Evolutionary conservation across 148 eudicot species (phyloP).

Genomic region (Nepenthes mirabilis): DNA sequence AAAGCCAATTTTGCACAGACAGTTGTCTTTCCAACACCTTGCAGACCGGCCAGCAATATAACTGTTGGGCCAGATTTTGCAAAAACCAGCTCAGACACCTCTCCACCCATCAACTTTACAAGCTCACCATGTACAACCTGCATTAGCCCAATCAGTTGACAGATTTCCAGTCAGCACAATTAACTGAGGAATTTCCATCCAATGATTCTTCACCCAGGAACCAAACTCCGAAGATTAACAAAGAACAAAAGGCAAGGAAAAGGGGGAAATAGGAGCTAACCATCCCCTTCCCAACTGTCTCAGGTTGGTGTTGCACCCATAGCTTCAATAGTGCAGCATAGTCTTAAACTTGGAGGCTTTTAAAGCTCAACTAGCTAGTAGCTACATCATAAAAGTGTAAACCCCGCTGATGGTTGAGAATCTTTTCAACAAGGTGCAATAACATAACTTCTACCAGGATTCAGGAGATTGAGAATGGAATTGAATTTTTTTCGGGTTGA

Average conservation of each 20-base stretch:
- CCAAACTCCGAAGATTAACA: too few species aligned
- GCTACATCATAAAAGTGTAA: too few species aligned
- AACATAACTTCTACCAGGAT: too few species aligned
- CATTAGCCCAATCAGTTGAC: slow-evolving; percentile 10
- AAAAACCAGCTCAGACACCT: slow-evolving; percentile 81
- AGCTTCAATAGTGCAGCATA: too few species aligned
- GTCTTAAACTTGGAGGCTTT: too few species aligned
- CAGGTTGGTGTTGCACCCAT: background rate
- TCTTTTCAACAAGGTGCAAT: too few species aligned
- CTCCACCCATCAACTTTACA: slow-evolving; percentile 88
- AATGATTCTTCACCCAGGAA: background rate
- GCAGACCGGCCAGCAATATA: slow-evolving; percentile 85
- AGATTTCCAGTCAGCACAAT: background rate
- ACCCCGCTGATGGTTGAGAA: too few species aligned
- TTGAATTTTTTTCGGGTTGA: too few species aligned
- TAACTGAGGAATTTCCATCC: background rate
- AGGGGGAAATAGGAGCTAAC: too few species aligned
- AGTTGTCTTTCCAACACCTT: slow-evolving; percentile 99
- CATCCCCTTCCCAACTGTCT: background rate
- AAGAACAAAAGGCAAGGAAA: too few species aligned
- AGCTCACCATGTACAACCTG: slow-evolving; percentile 94
- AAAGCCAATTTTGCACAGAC: slow-evolving; percentile 87
- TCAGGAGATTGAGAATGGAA: too few species aligned
- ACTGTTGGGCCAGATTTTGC: slow-evolving; percentile 84
- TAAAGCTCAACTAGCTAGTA: too few species aligned